Conservation (phyloP, 495 filamentous ascomycete species). For the Aspergillus wentii region DNA sequence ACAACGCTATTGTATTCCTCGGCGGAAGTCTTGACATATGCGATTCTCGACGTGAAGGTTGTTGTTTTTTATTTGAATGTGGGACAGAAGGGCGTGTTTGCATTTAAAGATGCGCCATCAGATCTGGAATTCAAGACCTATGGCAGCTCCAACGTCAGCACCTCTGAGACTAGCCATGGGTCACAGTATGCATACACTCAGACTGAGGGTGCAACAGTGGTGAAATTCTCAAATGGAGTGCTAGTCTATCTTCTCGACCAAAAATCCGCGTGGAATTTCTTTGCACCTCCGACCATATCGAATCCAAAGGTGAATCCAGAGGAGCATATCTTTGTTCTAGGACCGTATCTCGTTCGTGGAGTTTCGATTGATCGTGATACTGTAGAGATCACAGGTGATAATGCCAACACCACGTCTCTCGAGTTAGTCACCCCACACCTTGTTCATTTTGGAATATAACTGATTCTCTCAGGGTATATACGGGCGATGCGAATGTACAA, state of each 20-base stretch:
- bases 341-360: constrained; percentile 60
- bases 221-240: constrained; percentile 46
- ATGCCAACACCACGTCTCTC: constrained; percentile 56
- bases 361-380: constrained; percentile 42
- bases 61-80: constrained; percentile 64
- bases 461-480: constrained; percentile 38
- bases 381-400: constrained; percentile 57
- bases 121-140: constrained; percentile 40
- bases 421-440: constrained; percentile 31
- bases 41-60: constrained; percentile 29
- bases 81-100: constrained; percentile 52
- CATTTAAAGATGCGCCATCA: constrained; percentile 36
- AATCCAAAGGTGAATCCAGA: constrained; percentile 29
- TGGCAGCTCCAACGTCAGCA: constrained; percentile 33
- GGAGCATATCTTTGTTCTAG: constrained; percentile 59
- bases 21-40: constrained; percentile 63
- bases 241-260: constrained; percentile 49
- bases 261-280: constrained; percentile 45
- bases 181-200: constrained; percentile 33
- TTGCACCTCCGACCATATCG: constrained; percentile 37
- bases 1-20: constrained; percentile 61
- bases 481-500: constrained; percentile 35
- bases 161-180: constrained; percentile 42
- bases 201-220: constrained; percentile 31
- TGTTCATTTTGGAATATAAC: neutral